Evolutionary conservation across 306 rosid genomes (phyloP), one percentile per base, ranked within the genome.

Genomic region (Castanea crenata): DNA sequence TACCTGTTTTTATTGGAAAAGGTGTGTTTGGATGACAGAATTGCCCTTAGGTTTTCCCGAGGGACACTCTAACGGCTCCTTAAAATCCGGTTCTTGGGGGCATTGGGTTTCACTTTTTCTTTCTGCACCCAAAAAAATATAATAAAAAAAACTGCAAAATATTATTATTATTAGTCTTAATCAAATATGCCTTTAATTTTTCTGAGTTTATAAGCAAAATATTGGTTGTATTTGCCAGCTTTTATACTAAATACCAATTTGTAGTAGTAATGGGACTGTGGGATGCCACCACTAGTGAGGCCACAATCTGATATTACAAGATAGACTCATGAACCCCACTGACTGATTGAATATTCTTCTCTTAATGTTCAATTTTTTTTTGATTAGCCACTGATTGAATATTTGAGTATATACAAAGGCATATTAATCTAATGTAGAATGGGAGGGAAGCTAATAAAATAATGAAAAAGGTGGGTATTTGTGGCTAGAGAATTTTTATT

Each of bases 11-110:
- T 49, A 58, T 73, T 58, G 85, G 89, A 44, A 81, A 75, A 35
- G 31, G 84, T 52, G 69, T 20, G 64, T 18, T 3, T 16, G 38
- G 64, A 78, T 74, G 88, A 87, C 91, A 59, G 35, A 76, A 75
- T 75, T 89, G 9, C 87, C 88, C 90, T 77, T 74, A 1, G 2
- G 61, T 68, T 71, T 89, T 86, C 82, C 69, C 75, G 34, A 58
- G 89, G 69, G 80, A 18, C 35, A 19, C 78, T 46, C 83, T 29
- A 87, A 89, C 86, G 87, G 83, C 92, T 86, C 91, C 90, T 84
- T 87, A 74, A 84, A 87, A 55, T 75, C 83, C 51, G 51, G 16
- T 19, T 68, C 21, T 59, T 59, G n/a, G 35, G n/a, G 6, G 31
- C 3, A 67, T 35, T 67, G 29, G 72, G 11, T 67, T 9, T 12